These are phyloP conservation scores for Sporothrix euskadiensis DNA, from an alignment of 2,329 filamentous ascomycete genomes.

Conservation along the genomic window DNA sequence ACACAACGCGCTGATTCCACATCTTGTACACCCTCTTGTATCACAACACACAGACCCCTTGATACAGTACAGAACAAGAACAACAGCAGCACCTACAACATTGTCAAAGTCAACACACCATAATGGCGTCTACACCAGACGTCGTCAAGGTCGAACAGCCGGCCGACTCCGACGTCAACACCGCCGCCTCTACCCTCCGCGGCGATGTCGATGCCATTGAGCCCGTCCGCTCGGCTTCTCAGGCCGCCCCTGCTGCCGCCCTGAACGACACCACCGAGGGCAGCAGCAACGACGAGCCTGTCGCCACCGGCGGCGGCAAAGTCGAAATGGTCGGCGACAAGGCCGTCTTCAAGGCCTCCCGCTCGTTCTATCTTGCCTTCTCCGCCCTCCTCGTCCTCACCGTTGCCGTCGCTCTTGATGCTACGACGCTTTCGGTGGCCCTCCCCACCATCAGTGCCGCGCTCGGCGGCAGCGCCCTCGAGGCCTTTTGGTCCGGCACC, in stretches of 20 bases:
- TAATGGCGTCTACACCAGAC: conserved; percentile 20
- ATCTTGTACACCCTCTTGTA: neutral
- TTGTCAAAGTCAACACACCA: neutral
- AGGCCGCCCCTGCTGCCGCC: neutral
- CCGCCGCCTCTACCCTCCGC: conserved; percentile 5
- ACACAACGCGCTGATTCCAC: neutral
- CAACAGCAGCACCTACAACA: neutral
- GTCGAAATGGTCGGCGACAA: conserved; percentile 33
- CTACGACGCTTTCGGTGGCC: conserved; percentile 64
- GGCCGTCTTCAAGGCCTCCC: conserved; percentile 39
- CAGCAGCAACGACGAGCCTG: conserved; percentile 18
- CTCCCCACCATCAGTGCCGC: conserved; percentile 53
- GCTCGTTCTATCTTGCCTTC: conserved; percentile 51
- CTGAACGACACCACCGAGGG: neutral
- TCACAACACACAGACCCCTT: neutral
- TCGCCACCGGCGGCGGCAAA: conserved; percentile 26
- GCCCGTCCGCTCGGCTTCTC: neutral
- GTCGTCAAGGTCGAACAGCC: neutral
- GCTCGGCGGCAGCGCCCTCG: conserved; percentile 54
- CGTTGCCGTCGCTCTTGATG: conserved; percentile 65
- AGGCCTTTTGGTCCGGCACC: conserved; percentile 72
- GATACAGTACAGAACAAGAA: neutral
- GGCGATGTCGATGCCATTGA: neutral
- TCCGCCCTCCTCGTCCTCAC: conserved; percentile 55
- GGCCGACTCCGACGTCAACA: conserved; percentile 24